Base-by-base conservation (phyloP, 495 filamentous ascomycete genomes). In the Wilcoxina mikolae region DNA sequence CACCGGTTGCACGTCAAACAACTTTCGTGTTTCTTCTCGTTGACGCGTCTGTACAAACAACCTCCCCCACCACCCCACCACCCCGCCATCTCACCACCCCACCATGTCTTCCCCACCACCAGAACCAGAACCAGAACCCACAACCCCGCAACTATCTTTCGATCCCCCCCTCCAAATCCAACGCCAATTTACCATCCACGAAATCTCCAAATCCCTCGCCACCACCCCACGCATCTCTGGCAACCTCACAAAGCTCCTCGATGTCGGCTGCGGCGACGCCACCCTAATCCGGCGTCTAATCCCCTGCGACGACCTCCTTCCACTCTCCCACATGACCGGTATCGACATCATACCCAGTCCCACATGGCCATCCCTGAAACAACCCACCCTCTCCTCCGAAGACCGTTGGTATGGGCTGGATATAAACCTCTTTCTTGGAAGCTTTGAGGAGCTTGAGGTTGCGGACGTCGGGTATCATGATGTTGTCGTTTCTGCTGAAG, bases 261-360 rank as follows among this genome's bases (percentile, higher is more conserved):
- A 66, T 50, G 55, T 66, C 3, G 64, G 64, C 2, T 66, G 64
- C 43, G 64, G 64, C 10, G 46, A 55, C 10, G 62, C 60, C 11
- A 43, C 38, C 20, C 28, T 62, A 3, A 41, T 66, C 4, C 51
- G 61, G 2, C 56, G 57, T 2, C 42, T 66, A 1, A 46, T 58
- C 15, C 59, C 64, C 1, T 61, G 56, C 20, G 54, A 53, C 3
- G 64, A 66, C 20, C 52, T 53, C n/a, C 20, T 66, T 11, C 63
- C 63, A n/a, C 39, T 66, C 4, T 54, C 57, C 22, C 22, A 33
- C n/a, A 45, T 66, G 15, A 60, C 56, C 0, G 64, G 64, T 23
- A 58, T 66, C 33, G 64, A 66, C 29, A 38, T 66, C 22, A 17
- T 48, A 4, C 45, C 61, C 24, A 65, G 62, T 10, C 4, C 58